Conservation (phyloP, 2,329 filamentous ascomycete species). For the Fusarium azukiicola region DNA sequence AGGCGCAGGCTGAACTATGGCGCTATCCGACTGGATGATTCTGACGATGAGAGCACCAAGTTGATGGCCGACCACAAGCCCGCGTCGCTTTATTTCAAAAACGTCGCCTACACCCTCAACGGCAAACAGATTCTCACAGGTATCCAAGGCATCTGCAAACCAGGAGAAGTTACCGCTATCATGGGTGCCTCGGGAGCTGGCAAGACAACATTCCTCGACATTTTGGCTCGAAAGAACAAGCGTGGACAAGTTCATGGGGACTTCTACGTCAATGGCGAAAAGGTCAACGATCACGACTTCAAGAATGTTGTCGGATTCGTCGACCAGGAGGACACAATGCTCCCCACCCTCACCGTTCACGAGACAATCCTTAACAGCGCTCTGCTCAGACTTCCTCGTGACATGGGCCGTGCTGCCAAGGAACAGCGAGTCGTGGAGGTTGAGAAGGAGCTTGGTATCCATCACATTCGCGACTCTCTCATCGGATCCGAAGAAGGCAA, state of each 20-base stretch:
- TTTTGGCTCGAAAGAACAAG: constrained; percentile 98
- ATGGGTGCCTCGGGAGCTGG: constrained; percentile 99
- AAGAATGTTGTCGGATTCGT: constrained; percentile 97
- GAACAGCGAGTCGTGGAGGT: constrained; percentile 95
- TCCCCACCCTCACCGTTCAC: constrained; percentile 97
- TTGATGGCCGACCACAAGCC: constrained; percentile 96
- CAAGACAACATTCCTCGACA: constrained; percentile 98
- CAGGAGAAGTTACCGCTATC: constrained; percentile 97
- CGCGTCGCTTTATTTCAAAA: constrained; percentile 92
- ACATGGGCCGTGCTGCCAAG: constrained; percentile 94
- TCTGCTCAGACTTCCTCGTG: constrained; percentile 92
- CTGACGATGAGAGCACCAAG: constrained; percentile 92
- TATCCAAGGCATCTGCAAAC: constrained; percentile 92
- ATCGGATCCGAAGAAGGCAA: constrained; percentile 98
- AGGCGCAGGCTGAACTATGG: constrained; percentile 86
- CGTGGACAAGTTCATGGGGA: constrained; percentile 88
- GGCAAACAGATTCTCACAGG: constrained; percentile 91
- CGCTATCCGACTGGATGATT: constrained; percentile 91
- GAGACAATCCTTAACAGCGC: constrained; percentile 98
- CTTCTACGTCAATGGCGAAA: constrained; percentile 97
- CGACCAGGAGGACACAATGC: constrained; percentile 98
- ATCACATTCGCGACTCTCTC: constrained; percentile 95
- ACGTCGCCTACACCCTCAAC: constrained; percentile 92
- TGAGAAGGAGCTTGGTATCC: constrained; percentile 96
- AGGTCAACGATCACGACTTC: constrained; percentile 91